phyloP scores from a whole-genome alignment of 2,329 filamentous ascomycete genomes.

The Teratosphaeria destructans region DNA sequence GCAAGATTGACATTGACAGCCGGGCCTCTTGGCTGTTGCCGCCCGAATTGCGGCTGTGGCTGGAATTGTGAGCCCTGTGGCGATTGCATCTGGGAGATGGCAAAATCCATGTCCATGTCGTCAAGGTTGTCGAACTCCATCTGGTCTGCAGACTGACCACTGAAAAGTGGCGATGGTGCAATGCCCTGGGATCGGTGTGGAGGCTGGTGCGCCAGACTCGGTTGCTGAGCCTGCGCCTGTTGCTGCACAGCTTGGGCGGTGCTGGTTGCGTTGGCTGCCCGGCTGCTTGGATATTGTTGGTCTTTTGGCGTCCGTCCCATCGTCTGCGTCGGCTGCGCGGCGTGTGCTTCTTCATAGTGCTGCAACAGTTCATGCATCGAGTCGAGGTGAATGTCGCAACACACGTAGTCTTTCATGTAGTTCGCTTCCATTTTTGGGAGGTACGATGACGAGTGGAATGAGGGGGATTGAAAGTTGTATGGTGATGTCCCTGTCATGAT shows the following conservation, averaged over 20 bases:
- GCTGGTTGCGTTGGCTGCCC: slow-evolving; percentile 24
- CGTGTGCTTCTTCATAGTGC: slow-evolving; percentile 93
- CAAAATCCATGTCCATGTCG: slow-evolving; percentile 92
- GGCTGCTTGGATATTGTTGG: slow-evolving; percentile 25
- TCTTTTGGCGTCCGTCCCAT: slow-evolving; percentile 30
- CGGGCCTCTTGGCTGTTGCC: slow-evolving; percentile 48
- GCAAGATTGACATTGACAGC: slow-evolving; percentile 75
- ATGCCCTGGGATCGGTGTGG: background rate
- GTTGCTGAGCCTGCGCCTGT: slow-evolving; percentile 19
- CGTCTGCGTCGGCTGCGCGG: slow-evolving; percentile 42
- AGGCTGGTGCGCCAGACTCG: slow-evolving; percentile 7
- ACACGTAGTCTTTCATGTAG: slow-evolving; percentile 95
- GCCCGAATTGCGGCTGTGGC: slow-evolving; percentile 42
- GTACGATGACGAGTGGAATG: slow-evolving; percentile 92
- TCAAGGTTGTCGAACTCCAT: slow-evolving; percentile 54
- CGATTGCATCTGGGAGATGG: slow-evolving; percentile 35
- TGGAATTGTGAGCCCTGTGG: slow-evolving; percentile 32
- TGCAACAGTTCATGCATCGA: slow-evolving; percentile 90
- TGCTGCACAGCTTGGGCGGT: slow-evolving; percentile 26
- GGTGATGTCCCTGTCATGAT: slow-evolving; percentile 96
- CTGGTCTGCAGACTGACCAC: slow-evolving; percentile 21
- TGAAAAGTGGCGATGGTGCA: slow-evolving; percentile 21
- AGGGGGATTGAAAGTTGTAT: slow-evolving; percentile 75
- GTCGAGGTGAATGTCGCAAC: slow-evolving; percentile 79
- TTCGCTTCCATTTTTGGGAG: slow-evolving; percentile 92